These are phyloP conservation scores for Oehlia diaphana DNA, from an alignment of 192 early-diverging fungal genomes.

Conservation along the genomic window DNA sequence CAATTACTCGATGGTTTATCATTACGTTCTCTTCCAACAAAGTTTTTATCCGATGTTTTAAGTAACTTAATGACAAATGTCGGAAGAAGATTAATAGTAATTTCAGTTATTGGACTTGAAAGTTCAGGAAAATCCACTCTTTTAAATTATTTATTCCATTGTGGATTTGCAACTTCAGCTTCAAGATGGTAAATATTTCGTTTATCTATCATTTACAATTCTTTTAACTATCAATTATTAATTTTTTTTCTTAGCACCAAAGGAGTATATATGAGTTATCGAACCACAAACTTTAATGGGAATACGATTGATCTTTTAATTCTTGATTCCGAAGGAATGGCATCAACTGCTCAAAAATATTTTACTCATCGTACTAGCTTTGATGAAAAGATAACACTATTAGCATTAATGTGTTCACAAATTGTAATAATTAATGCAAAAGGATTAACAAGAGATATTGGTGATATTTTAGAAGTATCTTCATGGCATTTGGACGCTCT, in stretches of 20 bases:
- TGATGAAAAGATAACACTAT: constrained; percentile 15
- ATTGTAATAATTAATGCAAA: constrained; percentile 15
- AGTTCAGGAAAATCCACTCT: constrained; percentile 9
- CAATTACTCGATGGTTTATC: constrained; percentile 14
- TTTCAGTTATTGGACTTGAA: constrained; percentile 8
- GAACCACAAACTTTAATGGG: background rate
- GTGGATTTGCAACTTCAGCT: constrained; percentile 6
- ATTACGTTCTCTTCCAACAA: background rate
- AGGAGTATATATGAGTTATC: constrained; percentile 6
- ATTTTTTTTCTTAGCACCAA: constrained; percentile 1
- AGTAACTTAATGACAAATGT: background rate
- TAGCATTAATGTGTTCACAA: constrained; percentile 13
- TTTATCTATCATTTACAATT: too few species aligned
- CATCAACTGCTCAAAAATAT: constrained; percentile 3
- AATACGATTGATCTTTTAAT: background rate
- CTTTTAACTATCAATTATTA: too few species aligned
- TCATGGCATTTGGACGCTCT: constrained; percentile 8
- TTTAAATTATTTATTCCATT: constrained; percentile 8
- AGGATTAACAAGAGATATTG: background rate
- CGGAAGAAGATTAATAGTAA: background rate
- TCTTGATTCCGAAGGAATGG: constrained; percentile 15
- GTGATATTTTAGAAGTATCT: constrained; percentile 1
- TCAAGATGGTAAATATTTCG: background rate
- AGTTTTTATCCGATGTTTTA: background rate
- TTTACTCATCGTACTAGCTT: background rate